phyloP scores from a whole-genome alignment of 179 eudicot genomes.

The Nepenthes alata region DNA sequence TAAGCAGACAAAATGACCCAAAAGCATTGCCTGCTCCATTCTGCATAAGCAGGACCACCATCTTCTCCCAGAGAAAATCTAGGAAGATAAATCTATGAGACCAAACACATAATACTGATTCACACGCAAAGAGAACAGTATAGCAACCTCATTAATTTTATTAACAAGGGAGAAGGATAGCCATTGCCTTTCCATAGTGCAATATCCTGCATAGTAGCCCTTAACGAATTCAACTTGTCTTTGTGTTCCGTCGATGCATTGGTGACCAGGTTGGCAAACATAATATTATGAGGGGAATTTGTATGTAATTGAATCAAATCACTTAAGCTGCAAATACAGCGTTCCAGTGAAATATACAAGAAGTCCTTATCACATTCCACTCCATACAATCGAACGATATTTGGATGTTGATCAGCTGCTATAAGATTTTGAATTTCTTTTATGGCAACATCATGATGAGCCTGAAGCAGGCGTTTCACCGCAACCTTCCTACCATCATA shows the following conservation, averaged over 20 bases:
- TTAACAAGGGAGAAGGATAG: constrained; percentile 58
- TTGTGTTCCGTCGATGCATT: constrained; percentile 25
- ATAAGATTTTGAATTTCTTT: constrained; percentile 87
- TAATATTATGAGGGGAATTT: constrained; percentile 19
- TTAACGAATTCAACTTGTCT: constrained; percentile 26
- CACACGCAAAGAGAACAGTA: neutral
- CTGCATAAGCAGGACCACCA: too few species aligned
- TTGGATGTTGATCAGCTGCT: constrained; percentile 76
- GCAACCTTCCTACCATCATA: constrained; percentile 90
- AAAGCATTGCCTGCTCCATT: too few species aligned
- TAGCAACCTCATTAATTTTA: constrained; percentile 72
- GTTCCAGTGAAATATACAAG: constrained; percentile 75
- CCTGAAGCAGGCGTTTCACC: constrained; percentile 81
- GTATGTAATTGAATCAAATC: constrained; percentile 52
- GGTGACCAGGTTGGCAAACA: constrained; percentile 16
- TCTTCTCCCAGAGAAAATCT: too few species aligned
- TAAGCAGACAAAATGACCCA: too few species aligned
- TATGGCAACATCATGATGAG: constrained; percentile 72
- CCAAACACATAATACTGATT: neutral
- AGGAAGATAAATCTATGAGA: neutral
- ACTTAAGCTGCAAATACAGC: constrained; percentile 65
- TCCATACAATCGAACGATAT: constrained; percentile 80
- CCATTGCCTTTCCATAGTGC: constrained; percentile 60
- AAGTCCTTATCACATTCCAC: constrained; percentile 84
- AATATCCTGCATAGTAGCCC: constrained; percentile 36